phyloP scores from a whole-genome alignment of 768 basidiomycete genomes.

The Pleurotus pulmonarius region DNA sequence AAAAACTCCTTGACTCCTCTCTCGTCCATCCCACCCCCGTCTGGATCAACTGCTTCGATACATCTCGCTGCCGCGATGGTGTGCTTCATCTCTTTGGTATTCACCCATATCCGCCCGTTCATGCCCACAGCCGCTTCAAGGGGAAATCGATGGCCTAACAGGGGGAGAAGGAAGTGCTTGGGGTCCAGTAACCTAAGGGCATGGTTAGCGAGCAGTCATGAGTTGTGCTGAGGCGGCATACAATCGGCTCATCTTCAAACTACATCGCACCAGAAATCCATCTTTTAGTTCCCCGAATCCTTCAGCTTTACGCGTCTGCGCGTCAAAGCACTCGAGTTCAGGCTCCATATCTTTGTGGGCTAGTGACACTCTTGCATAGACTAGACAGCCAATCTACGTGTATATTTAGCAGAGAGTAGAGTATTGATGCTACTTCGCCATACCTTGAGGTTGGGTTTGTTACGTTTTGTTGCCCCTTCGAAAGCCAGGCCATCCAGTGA shows the following conservation, averaged over 20 bases:
- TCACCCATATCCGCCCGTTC: conserved; percentile 93
- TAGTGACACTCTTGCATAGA: conserved; percentile 90
- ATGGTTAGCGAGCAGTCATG: conserved; percentile 3
- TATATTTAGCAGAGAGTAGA: not conserved
- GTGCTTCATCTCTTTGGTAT: conserved; percentile 65
- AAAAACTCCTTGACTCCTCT: conserved; percentile 50
- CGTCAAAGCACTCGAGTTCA: conserved; percentile 94
- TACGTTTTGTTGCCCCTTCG: conserved; percentile 93
- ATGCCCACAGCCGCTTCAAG: conserved; percentile 86
- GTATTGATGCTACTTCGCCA: not conserved
- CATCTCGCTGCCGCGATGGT: conserved; percentile 75
- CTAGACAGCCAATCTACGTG: conserved; percentile 77
- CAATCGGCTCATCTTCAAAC: conserved; percentile 84
- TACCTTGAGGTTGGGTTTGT: conserved; percentile 91
- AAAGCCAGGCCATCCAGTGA: conserved; percentile 89
- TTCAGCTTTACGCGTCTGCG: conserved; percentile 86
- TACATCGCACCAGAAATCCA: conserved; percentile 79
- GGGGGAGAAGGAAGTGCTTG: conserved; percentile 76
- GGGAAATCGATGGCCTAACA: conserved; percentile 78
- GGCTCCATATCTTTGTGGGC: conserved; percentile 99
- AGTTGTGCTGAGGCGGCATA: conserved; percentile 34
- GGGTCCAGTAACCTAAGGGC: conserved; percentile 68
- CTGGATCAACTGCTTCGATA: conserved; percentile 79
- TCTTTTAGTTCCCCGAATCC: conserved; percentile 93
- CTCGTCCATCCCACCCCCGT: conserved; percentile 61